A percentile compares a stretch with the other conserved stretches of the same genome.
These are phyloP conservation scores for Schwanniomyces etchellsii DNA, from an alignment of 1,139 yeast species.

Conservation along the genomic window DNA sequence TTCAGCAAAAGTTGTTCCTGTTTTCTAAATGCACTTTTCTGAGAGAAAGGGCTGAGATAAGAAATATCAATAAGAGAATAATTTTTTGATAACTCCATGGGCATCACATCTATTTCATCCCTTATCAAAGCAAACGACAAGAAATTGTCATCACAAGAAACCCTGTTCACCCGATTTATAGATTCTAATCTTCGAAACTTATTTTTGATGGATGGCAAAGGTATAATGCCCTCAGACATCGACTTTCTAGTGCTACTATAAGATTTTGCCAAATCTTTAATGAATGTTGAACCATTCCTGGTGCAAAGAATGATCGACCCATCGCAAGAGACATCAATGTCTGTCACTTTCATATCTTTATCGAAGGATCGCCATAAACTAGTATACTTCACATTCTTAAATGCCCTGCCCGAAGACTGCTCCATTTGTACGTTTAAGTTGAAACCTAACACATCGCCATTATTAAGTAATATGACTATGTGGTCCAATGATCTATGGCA, in stretches of 20 bases:
- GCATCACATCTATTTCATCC: constrained; percentile 55
- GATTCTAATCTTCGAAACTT: constrained; percentile 53
- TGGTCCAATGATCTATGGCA: constrained; percentile 28
- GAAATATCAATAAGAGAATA: constrained; percentile 43
- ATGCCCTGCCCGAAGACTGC: constrained; percentile 19
- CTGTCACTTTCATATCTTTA: constrained; percentile 44
- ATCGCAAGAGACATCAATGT: constrained; percentile 62
- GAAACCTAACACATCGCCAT: constrained; percentile 47
- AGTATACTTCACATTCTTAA: constrained; percentile 29
- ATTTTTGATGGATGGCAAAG: constrained; percentile 23
- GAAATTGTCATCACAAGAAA: constrained; percentile 62
- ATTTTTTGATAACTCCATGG: constrained; percentile 41
- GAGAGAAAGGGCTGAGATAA: constrained; percentile 41
- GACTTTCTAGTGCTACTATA: constrained; percentile 18
- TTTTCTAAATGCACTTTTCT: constrained; percentile 20
- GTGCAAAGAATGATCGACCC: constrained; percentile 70
- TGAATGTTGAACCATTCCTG: constrained; percentile 58
- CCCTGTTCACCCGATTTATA: constrained; percentile 51
- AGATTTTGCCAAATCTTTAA: constrained; percentile 14
- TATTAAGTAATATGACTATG: constrained; percentile 42
- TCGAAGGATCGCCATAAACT: constrained; percentile 53
- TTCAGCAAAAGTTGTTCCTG: constrained; percentile 28
- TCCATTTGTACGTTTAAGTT: constrained; percentile 12
- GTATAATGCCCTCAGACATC: constrained; percentile 21
- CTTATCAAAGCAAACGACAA: constrained; percentile 65